Evolutionary conservation across 768 basidiomycete genomes (phyloP).

Genomic region (Lactifluus rugatus): DNA sequence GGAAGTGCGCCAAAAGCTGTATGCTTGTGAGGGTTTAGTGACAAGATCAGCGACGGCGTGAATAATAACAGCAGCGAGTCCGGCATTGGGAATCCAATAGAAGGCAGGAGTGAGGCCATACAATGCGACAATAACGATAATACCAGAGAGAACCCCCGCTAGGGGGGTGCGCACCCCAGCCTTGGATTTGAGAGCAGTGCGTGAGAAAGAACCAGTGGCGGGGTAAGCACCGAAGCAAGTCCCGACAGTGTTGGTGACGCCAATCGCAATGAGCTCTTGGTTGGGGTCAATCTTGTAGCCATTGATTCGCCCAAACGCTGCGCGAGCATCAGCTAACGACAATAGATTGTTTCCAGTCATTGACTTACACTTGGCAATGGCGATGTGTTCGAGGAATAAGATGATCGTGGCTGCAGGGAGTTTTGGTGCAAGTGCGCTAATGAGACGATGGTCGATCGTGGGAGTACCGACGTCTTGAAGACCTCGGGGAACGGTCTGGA

Average conservation of each 20-base stretch:
- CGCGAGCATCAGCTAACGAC: background rate
- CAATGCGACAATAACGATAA: conserved; percentile 86
- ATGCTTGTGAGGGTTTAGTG: conserved; percentile 73
- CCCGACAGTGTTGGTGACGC: conserved; percentile 90
- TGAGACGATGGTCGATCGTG: conserved; percentile 37
- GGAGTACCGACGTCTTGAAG: conserved; percentile 51
- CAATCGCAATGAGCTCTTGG: conserved; percentile 94
- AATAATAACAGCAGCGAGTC: conserved; percentile 89
- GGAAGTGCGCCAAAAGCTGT: conserved; percentile 86
- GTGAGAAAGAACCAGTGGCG: conserved; percentile 96
- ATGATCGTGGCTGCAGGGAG: conserved; percentile 83
- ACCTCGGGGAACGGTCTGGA: conserved; percentile 77
- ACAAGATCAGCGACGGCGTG: conserved; percentile 87
- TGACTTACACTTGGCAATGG: conserved; percentile 84
- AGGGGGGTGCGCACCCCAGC: conserved; percentile 95
- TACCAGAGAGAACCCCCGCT: conserved; percentile 74
- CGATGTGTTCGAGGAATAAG: conserved; percentile 89
- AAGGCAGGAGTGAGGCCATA: conserved; percentile 92
- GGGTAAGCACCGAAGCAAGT: conserved; percentile 89
- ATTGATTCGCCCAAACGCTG: conserved; percentile 90
- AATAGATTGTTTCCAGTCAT: too few relatives aligned
- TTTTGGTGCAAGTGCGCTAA: conserved; percentile 61
- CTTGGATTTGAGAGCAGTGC: conserved; percentile 93
- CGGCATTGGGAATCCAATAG: conserved; percentile 78
- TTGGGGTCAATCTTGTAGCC: conserved; percentile 90